Evolutionary conservation across 2,329 filamentous ascomycete species (phyloP).

Genomic region (Fusarium bulbicola): DNA sequence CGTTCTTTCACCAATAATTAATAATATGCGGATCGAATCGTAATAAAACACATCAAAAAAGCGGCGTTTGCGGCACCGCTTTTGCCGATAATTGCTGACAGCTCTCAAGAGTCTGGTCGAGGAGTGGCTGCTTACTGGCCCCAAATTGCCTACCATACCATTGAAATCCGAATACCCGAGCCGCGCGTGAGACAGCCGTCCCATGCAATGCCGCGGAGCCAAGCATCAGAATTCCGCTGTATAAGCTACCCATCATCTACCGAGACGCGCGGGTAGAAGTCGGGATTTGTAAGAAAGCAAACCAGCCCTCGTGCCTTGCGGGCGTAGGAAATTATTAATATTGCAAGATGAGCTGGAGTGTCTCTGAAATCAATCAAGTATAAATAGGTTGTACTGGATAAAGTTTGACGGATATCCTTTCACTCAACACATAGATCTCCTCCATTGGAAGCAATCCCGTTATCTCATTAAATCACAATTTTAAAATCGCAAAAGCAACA

Average conservation of each 20-base stretch:
- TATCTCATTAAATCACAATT: not conserved
- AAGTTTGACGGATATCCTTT: not conserved
- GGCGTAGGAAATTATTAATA: not conserved
- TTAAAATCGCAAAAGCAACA: not conserved
- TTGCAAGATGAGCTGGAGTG: not conserved
- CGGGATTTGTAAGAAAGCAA: not conserved
- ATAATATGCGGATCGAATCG: rapidly evolving
- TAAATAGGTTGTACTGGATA: not conserved
- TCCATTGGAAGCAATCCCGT: not conserved
- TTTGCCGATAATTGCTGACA: not conserved
- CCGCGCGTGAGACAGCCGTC: not conserved
- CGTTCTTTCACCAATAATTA: not conserved
- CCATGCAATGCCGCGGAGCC: not conserved
- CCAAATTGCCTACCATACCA: not conserved
- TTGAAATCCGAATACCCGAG: not conserved
- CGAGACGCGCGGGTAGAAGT: not conserved
- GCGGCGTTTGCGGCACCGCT: not conserved
- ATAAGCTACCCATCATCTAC: not conserved
- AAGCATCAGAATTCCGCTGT: not conserved
- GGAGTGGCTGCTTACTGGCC: not conserved
- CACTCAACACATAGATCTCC: not conserved
- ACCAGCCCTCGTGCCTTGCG: not conserved
- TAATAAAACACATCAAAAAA: not conserved
- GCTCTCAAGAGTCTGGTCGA: not conserved
- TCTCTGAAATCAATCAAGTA: not conserved